phyloP scores from a whole-genome alignment of 805 yeast genomes.

The Sungouiozyma intestinalis region DNA sequence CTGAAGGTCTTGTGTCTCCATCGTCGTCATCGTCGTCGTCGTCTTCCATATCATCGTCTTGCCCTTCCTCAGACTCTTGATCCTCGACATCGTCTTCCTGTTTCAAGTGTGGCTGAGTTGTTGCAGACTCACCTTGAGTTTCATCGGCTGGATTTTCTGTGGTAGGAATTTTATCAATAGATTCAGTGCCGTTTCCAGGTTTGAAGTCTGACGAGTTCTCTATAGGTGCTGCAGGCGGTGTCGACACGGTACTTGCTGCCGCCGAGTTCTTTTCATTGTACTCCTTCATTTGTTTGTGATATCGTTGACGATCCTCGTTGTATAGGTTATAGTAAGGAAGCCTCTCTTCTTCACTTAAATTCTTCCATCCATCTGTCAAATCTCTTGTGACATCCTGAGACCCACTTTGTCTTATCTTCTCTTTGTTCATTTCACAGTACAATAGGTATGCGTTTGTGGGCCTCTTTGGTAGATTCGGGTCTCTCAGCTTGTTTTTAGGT shows the following conservation, averaged over 20 bases:
- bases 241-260: background rate
- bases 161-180: background rate
- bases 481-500: slow-evolving; percentile 41
- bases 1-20: background rate
- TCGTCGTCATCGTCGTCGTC: slow-evolving; percentile 1
- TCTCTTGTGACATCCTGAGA: slow-evolving; percentile 62
- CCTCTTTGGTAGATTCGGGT: slow-evolving; percentile 78
- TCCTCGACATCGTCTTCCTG: background rate
- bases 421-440: slow-evolving; percentile 81
- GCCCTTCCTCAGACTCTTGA: background rate
- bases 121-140: background rate
- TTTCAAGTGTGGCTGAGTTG: background rate
- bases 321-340: slow-evolving; percentile 65
- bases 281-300: slow-evolving; percentile 57
- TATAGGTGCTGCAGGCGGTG: background rate
- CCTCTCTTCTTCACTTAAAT: slow-evolving; percentile 54
- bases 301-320: slow-evolving; percentile 69
- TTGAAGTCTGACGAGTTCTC: background rate
- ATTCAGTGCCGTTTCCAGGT: background rate
- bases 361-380: slow-evolving; percentile 80
- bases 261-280: slow-evolving; percentile 25
- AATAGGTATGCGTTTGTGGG: slow-evolving; percentile 85
- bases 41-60: background rate
- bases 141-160: slow-evolving; percentile 1
- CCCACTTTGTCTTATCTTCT: slow-evolving; percentile 50